phyloP scores from a whole-genome alignment of 306 rosid genomes.

The Cercis canadensis region DNA sequence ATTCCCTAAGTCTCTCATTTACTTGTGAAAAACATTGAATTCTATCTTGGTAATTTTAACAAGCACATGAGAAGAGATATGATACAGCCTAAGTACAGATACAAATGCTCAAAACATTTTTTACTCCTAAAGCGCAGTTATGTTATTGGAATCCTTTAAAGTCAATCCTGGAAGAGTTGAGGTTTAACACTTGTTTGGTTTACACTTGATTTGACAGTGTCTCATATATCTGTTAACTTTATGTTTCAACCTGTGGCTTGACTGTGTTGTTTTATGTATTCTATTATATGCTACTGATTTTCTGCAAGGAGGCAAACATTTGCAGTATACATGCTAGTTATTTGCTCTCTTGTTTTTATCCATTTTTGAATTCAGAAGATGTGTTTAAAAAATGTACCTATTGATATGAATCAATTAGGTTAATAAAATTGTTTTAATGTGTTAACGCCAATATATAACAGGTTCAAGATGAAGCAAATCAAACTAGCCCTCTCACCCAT shows the following conservation, averaged over 20 bases:
- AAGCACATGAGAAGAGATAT: too few relatives aligned
- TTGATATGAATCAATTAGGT: conserved; percentile 5
- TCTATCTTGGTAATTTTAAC: too few relatives aligned
- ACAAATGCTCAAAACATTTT: conserved; percentile 24
- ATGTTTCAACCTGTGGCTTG: conserved; percentile 9
- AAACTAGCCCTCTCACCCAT: too few relatives aligned
- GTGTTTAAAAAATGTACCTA: conserved; percentile 12
- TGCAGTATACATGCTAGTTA: conserved; percentile 10
- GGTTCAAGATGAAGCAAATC: too few relatives aligned
- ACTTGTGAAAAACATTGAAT: not conserved
- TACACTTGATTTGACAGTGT: conserved; percentile 21
- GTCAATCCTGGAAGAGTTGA: conserved; percentile 15
- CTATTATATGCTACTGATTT: conserved; percentile 19
- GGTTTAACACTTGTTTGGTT: conserved; percentile 27
- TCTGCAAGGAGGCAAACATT: conserved; percentile 7
- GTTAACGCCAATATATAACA: conserved; percentile 41
- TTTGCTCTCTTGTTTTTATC: conserved; percentile 15
- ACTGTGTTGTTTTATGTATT: conserved; percentile 30
- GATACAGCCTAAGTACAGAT: not conserved
- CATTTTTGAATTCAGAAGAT: conserved; percentile 19
- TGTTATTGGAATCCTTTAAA: conserved; percentile 27
- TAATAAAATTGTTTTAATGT: conserved; percentile 7
- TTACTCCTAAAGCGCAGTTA: conserved; percentile 1
- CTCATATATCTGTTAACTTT: conserved; percentile 29
- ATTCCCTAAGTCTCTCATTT: conserved; percentile 25